Evolutionary conservation across 2,329 filamentous ascomycete genomes (phyloP).

Genomic region (Ilyonectria mors-panacis): DNA sequence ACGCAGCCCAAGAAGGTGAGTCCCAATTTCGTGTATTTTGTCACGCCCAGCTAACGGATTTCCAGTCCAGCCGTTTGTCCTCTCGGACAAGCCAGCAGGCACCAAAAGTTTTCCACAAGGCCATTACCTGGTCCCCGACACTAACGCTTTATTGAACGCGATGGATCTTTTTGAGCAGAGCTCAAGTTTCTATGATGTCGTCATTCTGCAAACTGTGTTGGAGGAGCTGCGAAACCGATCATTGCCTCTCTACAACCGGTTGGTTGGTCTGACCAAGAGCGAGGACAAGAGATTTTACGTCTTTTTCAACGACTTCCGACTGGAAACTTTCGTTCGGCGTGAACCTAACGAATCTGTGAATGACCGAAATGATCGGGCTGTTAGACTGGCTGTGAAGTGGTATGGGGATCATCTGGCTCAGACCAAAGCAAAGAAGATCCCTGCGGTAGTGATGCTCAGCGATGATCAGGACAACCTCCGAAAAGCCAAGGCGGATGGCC

Average conservation of each 20-base stretch:
- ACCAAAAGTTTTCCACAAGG: constrained; percentile 87
- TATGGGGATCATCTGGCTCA: constrained; percentile 85
- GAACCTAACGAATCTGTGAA: constrained; percentile 89
- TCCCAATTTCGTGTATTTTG: background rate
- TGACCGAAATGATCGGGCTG: constrained; percentile 94
- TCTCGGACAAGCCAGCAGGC: constrained; percentile 89
- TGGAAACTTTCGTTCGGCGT: constrained; percentile 89
- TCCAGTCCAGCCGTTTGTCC: constrained; percentile 83
- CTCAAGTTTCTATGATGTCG: constrained; percentile 94
- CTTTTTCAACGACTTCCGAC: constrained; percentile 98
- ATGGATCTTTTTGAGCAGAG: constrained; percentile 98
- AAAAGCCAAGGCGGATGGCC: constrained; percentile 82
- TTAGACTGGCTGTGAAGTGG: constrained; percentile 89
- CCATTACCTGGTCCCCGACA: constrained; percentile 96
- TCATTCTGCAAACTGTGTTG: constrained; percentile 94
- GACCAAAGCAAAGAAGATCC: constrained; percentile 73
- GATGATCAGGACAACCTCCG: constrained; percentile 90
- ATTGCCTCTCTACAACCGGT: constrained; percentile 92
- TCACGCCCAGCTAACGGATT: constrained; percentile 24
- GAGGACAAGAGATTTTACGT: constrained; percentile 98
- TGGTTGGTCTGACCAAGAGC: constrained; percentile 92
- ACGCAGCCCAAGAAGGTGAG: constrained; percentile 83
- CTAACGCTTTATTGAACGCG: constrained; percentile 93
- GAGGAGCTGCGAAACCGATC: constrained; percentile 97
- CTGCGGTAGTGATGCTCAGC: constrained; percentile 91